Conservation (phyloP, 306 rosid genomes). For the Lotus japonicus region DNA sequence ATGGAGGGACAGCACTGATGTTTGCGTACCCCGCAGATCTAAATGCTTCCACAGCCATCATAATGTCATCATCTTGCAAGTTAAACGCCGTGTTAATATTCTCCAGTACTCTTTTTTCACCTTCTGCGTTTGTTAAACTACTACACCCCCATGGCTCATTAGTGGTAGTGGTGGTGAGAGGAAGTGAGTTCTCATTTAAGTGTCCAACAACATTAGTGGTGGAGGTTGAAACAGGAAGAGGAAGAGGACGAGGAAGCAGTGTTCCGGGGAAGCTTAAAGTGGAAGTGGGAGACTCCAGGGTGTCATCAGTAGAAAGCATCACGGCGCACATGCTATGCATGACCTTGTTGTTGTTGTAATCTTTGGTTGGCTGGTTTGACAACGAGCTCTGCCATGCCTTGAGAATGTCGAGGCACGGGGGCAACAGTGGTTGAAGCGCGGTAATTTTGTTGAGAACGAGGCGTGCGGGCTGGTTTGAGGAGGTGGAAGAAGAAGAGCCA, state of each 20-base stretch:
- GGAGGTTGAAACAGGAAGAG: background rate
- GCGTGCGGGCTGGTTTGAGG: slow-evolving; percentile 7
- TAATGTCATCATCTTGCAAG: slow-evolving; percentile 23
- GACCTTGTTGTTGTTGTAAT: background rate
- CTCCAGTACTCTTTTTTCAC: background rate
- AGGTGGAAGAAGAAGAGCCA: background rate
- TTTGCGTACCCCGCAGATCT: slow-evolving; percentile 9
- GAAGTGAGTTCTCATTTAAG: background rate
- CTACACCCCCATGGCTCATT: background rate
- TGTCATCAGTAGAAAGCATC: slow-evolving; percentile 30
- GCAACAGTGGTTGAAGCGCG: slow-evolving; percentile 12
- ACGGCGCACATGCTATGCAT: slow-evolving; percentile 35
- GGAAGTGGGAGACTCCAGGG: slow-evolving; percentile 37
- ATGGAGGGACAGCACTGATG: background rate
- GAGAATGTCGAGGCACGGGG: slow-evolving; percentile 39
- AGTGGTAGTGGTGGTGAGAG: background rate
- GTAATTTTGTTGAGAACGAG: slow-evolving; percentile 32
- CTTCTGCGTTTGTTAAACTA: background rate
- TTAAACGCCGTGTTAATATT: background rate
- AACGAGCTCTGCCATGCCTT: slow-evolving; percentile 56
- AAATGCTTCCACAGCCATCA: slow-evolving; percentile 41
- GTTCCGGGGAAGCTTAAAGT: slow-evolving; percentile 31
- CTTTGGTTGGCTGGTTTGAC: slow-evolving; percentile 6
- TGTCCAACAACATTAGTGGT: background rate
- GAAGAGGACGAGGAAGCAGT: background rate